Evolutionary conservation across 345 rosid genomes (phyloP), one percentile per base, ranked within the genome.

Genomic region (Zanthoxylum bungeanum): DNA sequence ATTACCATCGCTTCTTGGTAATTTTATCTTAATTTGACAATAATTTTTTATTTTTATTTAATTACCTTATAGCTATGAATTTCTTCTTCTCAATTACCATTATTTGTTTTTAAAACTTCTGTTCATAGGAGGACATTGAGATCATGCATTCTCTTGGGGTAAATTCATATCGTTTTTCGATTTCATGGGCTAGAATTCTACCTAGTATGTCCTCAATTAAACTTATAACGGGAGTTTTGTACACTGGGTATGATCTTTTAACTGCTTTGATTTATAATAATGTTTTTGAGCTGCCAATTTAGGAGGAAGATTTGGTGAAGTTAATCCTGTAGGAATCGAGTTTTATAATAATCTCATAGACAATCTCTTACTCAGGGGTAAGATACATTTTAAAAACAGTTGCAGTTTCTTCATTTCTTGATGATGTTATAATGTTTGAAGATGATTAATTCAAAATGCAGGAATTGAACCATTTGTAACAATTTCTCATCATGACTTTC

Each of bases 381-480:
- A 63, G 25, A 51, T 27, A 33, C 3, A 47, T 24, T 16, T 31
- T 42, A 12, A 7, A 33, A 67, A 14, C 4, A 44, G n/a, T n/a
- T n/a, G n/a, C n/a, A n/a, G n/a, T n/a, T n/a, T n/a, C n/a, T n/a
- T 12, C 16, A 44, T 44, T 33, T 31, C 21, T 69, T 73, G 11
- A 9, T 14, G 19, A 19, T 66, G 51, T 31, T 51, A 40, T 25
- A 42, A 60, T 73, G 4, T 44, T 44, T 69, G 57, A 64, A n/a
- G 46, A 40, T 3, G 42, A 42, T 42, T 9, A 28, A 28, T 66
- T 24, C 19, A 64, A 50, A 63, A 21, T 77, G 80, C 73, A 81
- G 84, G 85, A 61, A 84, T 79, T 14, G 79, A 84, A 72, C 87
- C 87, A 25, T 84, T 84, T 60, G 83, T 84, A 68, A 78, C 87